A percentile compares a stretch with the other conserved stretches of the same genome.
Evolutionary conservation across 139 green algal genomes (phyloP).

Genomic region (Asterochloris sp.): DNA sequence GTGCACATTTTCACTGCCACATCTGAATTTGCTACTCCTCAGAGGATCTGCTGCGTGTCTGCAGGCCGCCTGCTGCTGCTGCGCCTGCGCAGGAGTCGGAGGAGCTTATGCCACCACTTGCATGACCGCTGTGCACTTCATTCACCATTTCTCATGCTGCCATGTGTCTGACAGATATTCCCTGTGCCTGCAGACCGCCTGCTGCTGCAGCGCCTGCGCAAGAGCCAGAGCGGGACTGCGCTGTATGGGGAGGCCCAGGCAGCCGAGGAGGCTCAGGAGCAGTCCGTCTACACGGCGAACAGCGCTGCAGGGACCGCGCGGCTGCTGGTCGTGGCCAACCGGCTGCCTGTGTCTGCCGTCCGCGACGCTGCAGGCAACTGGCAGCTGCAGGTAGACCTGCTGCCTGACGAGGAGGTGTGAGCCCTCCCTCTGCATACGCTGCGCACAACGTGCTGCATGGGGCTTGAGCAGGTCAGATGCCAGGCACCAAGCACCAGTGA

Average conservation of each 20-base stretch:
- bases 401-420: conserved; percentile 16
- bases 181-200: conserved; percentile 59
- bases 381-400: conserved; percentile 67
- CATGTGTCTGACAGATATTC: neutral
- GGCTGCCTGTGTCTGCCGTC: conserved; percentile 87
- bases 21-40: too few relatives aligned
- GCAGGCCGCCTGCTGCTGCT: too few relatives aligned
- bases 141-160: neutral
- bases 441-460: too few relatives aligned
- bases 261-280: conserved; percentile 32
- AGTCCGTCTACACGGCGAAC: conserved; percentile 13
- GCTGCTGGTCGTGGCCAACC: conserved; percentile 95
- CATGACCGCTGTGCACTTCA: too few relatives aligned
- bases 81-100: too few relatives aligned
- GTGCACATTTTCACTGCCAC: too few relatives aligned
- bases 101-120: too few relatives aligned
- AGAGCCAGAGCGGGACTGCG: conserved; percentile 58
- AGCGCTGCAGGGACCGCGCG: conserved; percentile 36
- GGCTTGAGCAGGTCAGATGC: too few relatives aligned
- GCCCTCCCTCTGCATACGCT: too few relatives aligned
- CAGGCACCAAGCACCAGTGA: too few relatives aligned
- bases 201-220: conserved; percentile 72
- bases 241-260: conserved; percentile 52
- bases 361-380: conserved; percentile 68
- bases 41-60: too few relatives aligned